A percentile compares a stretch with the other conserved stretches of the same genome.
Conservation (phyloP, 2,329 filamentous ascomycete genomes). For the Fusarium chlamydosporum region DNA sequence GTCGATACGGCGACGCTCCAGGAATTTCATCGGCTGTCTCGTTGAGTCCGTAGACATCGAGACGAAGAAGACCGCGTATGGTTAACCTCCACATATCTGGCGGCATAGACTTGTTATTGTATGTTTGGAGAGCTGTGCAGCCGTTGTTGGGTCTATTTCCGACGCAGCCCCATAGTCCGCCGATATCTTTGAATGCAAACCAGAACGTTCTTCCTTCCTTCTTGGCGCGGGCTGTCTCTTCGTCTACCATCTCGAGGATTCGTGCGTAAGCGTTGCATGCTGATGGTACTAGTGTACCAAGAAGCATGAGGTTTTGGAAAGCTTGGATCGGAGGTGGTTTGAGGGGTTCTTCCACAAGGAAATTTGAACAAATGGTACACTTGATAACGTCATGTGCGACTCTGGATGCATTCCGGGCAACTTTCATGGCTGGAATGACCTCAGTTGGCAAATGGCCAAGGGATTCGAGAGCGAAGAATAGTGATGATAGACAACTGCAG, state of each 20-base stretch:
- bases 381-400: conserved; percentile 66
- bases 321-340: conserved; percentile 61
- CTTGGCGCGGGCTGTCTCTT: conserved; percentile 62
- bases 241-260: conserved; percentile 69
- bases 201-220: conserved; percentile 58
- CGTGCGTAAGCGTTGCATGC: conserved; percentile 70
- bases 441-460: conserved; percentile 63
- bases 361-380: conserved; percentile 65
- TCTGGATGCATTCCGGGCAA: conserved; percentile 63
- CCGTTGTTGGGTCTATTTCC: conserved; percentile 36
- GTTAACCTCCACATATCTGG: conserved; percentile 68
- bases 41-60: conserved; percentile 70
- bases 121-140: conserved; percentile 52
- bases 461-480: conserved; percentile 66
- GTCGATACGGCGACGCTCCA: conserved; percentile 46
- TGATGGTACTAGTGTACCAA: conserved; percentile 70
- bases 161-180: conserved; percentile 63
- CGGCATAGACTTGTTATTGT: conserved; percentile 63
- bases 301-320: conserved; percentile 72
- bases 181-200: conserved; percentile 63
- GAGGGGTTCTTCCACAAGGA: conserved; percentile 54
- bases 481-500: conserved; percentile 65
- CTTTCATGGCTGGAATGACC: conserved; percentile 62
- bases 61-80: conserved; percentile 67
- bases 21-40: conserved; percentile 35